These are phyloP conservation scores for Pyrrhoderma noxium DNA, from an alignment of 1,284 basidiomycete species.

Conservation along the genomic window DNA sequence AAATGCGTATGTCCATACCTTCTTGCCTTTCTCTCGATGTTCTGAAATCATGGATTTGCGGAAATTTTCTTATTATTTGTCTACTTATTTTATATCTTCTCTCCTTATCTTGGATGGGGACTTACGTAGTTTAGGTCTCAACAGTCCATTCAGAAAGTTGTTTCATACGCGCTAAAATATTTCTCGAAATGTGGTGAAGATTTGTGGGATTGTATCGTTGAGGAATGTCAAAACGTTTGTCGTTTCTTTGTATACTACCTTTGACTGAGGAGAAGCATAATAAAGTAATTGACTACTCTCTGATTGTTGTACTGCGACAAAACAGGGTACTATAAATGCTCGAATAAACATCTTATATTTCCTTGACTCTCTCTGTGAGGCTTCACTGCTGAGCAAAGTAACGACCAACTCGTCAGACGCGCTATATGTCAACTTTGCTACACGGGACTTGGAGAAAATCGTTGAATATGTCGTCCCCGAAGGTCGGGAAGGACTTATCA, in stretches of 20 bases:
- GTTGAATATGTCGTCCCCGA: constrained; percentile 78
- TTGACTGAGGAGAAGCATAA: no score
- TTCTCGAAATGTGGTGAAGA: constrained; percentile 81
- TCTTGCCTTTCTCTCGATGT: constrained; percentile 15
- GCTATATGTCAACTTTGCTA: constrained; percentile 71
- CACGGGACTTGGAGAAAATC: constrained; percentile 68
- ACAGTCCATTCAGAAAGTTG: constrained; percentile 85
- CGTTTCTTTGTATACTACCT: background rate
- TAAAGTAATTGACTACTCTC: no score
- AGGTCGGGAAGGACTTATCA: constrained; percentile 75
- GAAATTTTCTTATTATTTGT: no score
- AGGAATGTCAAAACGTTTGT: constrained; percentile 78
- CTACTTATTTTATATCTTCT: no score
- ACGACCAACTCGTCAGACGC: constrained; percentile 42
- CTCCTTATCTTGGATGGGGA: no score
- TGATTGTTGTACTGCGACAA: constrained; percentile 12
- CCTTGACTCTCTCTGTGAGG: constrained; percentile 82
- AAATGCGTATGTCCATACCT: constrained; percentile 67
- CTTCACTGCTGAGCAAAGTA: constrained; percentile 59
- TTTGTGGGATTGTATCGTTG: constrained; percentile 90
- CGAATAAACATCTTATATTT: constrained; percentile 92
- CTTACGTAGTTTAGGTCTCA: constrained; percentile 64
- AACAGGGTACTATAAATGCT: constrained; percentile 78
- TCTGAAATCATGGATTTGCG: constrained; percentile 8
- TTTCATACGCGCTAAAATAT: constrained; percentile 80